Conservation (phyloP, 1,284 basidiomycete genomes). For the Afroboletus lepidellus region DNA sequence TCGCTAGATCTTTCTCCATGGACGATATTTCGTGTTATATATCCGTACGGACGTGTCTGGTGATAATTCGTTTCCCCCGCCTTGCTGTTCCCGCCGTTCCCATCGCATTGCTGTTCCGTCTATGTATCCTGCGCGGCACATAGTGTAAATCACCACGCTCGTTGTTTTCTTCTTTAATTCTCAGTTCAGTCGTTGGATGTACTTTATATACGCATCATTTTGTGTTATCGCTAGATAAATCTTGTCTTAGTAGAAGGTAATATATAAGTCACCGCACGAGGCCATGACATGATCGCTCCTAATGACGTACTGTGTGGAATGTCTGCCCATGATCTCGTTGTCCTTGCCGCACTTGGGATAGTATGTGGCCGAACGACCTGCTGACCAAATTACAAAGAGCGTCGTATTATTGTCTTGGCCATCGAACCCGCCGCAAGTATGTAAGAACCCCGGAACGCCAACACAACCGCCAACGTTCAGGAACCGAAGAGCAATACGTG, state of each 20-base stretch:
- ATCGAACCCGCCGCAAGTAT: not conserved
- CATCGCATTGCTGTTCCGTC: not conserved
- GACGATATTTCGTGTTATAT: not conserved
- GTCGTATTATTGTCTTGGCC: not conserved
- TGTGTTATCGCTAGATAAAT: not conserved
- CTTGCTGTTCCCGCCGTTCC: not conserved
- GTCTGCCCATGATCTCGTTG: not conserved
- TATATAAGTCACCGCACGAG: not conserved
- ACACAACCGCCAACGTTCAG: not conserved
- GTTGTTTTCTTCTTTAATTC: not conserved
- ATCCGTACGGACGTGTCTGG: slow-evolving; percentile 3
- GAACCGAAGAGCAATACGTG: not conserved
- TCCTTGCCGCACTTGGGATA: not conserved
- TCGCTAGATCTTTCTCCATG: slow-evolving; percentile 4
- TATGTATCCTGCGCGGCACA: not conserved
- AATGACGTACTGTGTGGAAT: not conserved
- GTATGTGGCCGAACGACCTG: not conserved
- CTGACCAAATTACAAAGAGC: no score
- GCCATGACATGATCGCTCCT: not conserved
- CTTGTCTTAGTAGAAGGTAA: not conserved
- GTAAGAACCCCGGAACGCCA: not conserved
- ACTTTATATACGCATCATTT: not conserved
- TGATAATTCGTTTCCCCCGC: not conserved
- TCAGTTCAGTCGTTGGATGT: not conserved
- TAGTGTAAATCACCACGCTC: not conserved